These are phyloP conservation scores for Boletus speciosus DNA, from an alignment of 768 basidiomycete genomes.

Conservation along the genomic window DNA sequence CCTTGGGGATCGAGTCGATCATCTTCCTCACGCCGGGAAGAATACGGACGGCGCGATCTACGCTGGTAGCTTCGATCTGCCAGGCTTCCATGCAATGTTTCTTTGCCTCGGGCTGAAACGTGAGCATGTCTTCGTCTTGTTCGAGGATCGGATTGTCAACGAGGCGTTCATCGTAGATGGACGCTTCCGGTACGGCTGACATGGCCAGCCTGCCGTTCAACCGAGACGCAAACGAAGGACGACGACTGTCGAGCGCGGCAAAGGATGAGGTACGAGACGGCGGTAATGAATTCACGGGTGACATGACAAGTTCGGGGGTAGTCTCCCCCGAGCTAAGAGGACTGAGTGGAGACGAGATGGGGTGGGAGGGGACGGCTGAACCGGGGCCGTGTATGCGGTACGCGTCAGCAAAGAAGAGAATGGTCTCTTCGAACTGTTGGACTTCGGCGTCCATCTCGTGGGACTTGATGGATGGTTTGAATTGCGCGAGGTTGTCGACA, in stretches of 20 bases:
- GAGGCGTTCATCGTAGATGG: constrained; percentile 19
- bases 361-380: constrained; percentile 27
- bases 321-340: constrained; percentile 32
- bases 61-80: constrained; percentile 52
- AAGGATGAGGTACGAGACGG: constrained; percentile 45
- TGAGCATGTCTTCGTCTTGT: constrained; percentile 34
- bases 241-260: constrained; percentile 33
- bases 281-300: constrained; percentile 38
- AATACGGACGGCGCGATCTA: constrained; percentile 65
- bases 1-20: constrained; percentile 62
- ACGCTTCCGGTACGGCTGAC: constrained; percentile 32
- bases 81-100: constrained; percentile 44
- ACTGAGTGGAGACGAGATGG: constrained; percentile 8
- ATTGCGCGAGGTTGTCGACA: constrained; percentile 64
- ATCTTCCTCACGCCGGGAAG: constrained; percentile 66
- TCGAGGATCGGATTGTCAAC: constrained; percentile 31
- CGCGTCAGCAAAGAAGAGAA: constrained; percentile 65
- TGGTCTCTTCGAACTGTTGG: constrained; percentile 58
- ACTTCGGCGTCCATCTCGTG: constrained; percentile 60
- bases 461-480: constrained; percentile 52
- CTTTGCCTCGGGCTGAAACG: constrained; percentile 25
- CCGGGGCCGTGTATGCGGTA: constrained; percentile 43
- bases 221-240: constrained; percentile 46
- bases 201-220: constrained; percentile 40
- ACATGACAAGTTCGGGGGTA: constrained; percentile 40